These are phyloP conservation scores for Aspergillus unguis DNA, from an alignment of 2,329 filamentous ascomycete genomes.

Conservation along the genomic window DNA sequence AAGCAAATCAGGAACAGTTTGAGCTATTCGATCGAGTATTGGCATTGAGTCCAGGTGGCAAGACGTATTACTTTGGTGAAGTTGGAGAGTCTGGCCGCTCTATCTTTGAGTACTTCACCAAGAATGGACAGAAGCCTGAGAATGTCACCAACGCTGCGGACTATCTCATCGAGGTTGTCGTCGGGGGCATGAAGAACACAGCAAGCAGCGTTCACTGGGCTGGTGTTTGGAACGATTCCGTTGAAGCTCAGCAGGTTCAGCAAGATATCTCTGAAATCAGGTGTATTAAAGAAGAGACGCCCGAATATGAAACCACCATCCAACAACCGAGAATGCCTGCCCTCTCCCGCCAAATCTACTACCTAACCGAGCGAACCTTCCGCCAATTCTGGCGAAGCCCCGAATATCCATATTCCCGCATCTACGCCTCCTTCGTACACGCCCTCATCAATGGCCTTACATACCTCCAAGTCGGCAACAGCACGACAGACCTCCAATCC, in stretches of 20 bases:
- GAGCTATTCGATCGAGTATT: conserved; percentile 65
- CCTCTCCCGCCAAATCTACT: conserved; percentile 56
- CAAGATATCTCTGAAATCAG: conserved; percentile 61
- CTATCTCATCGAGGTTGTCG: conserved; percentile 59
- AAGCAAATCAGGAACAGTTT: conserved; percentile 62
- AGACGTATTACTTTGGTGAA: conserved; percentile 66
- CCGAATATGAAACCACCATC: background rate
- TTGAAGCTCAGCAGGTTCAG: conserved; percentile 55
- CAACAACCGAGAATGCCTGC: conserved; percentile 37
- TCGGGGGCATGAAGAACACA: conserved; percentile 49
- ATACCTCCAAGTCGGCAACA: conserved; percentile 64
- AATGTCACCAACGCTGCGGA: conserved; percentile 60
- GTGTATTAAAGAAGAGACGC: conserved; percentile 43
- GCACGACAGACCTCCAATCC: conserved; percentile 63
- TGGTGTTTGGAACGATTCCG: conserved; percentile 62
- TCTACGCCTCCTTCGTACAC: conserved; percentile 64
- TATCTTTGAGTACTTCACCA: conserved; percentile 62
- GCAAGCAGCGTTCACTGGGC: conserved; percentile 61
- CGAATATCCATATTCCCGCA: conserved; percentile 68
- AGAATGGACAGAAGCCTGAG: conserved; percentile 59
- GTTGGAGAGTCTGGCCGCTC: conserved; percentile 61
- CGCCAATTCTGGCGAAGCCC: conserved; percentile 69
- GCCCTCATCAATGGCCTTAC: conserved; percentile 72
- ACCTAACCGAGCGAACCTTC: conserved; percentile 66
- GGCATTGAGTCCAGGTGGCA: conserved; percentile 62